Conservation (phyloP, 129 eudicot species). For the Flaveria brownii region DNA sequence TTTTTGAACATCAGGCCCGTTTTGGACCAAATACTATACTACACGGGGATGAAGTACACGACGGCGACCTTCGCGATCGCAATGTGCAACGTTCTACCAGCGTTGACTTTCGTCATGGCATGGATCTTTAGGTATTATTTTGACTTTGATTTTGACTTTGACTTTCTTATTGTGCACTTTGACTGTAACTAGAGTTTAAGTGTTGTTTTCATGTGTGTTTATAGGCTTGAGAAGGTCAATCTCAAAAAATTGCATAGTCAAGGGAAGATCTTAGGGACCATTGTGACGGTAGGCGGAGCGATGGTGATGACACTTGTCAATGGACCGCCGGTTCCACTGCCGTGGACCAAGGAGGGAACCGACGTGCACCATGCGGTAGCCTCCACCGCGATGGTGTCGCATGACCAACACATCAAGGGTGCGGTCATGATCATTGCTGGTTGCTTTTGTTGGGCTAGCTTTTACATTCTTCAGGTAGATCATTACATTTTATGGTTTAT, state of each 20-base stretch:
- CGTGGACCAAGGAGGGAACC: slow-evolving; percentile 47
- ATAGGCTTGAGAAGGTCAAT: slow-evolving; percentile 75
- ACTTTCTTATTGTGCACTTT: not conserved
- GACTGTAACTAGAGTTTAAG: not conserved
- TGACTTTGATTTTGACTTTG: not conserved
- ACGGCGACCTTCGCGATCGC: slow-evolving; percentile 66
- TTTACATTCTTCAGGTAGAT: slow-evolving; percentile 43
- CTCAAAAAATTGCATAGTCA: slow-evolving; percentile 60
- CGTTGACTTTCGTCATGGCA: slow-evolving; percentile 67
- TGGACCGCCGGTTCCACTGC: slow-evolving; percentile 63
- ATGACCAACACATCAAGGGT: slow-evolving; percentile 56
- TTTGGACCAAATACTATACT: slow-evolving; percentile 63
- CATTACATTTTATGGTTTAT: slow-evolving; percentile 5
- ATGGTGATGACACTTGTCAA: slow-evolving; percentile 76
- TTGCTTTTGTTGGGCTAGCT: slow-evolving; percentile 68
- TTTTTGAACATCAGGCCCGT: slow-evolving; percentile 55
- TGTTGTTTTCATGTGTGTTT: not conserved
- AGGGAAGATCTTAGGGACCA: slow-evolving; percentile 71
- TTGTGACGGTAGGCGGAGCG: slow-evolving; percentile 81
- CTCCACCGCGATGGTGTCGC: slow-evolving; percentile 21
- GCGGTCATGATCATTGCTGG: slow-evolving; percentile 70
- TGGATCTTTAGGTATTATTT: slow-evolving; percentile 55
- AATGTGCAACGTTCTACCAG: slow-evolving; percentile 70
- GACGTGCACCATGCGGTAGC: slow-evolving; percentile 24
- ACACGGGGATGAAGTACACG: slow-evolving; percentile 66